Evolutionary conservation across 768 basidiomycete species (phyloP).

Genomic region (Auricularia cornea): DNA sequence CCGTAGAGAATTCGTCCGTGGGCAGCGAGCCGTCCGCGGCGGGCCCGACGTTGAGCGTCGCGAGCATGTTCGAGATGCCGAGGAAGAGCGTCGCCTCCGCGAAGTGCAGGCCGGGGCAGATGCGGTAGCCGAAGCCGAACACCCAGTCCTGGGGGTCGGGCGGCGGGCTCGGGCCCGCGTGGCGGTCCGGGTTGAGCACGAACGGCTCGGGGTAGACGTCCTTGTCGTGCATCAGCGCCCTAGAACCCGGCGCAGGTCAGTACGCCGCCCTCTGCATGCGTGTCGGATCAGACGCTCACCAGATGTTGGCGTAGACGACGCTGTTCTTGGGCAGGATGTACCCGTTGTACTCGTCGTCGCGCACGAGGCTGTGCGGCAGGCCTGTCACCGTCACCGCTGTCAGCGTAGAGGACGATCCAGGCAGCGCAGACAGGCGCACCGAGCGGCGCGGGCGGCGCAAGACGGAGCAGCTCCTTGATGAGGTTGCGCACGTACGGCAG

Average conservation of each 20-base stretch:
- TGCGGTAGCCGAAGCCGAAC: not conserved
- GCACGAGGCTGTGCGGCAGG: constrained; percentile 17
- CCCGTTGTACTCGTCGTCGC: constrained; percentile 22
- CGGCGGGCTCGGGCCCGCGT: not conserved
- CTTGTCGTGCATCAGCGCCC: constrained; percentile 14
- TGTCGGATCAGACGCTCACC: constrained; percentile 6
- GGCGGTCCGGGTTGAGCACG: constrained; percentile 17
- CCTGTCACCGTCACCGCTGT: constrained; percentile 5
- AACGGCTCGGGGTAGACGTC: constrained; percentile 15
- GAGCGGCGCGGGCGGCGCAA: not conserved
- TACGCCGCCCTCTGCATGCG: not conserved
- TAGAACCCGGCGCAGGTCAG: not conserved
- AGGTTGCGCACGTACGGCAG: constrained; percentile 37
- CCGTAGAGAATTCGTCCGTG: not conserved
- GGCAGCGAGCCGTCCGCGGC: not conserved
- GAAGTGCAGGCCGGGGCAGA: not conserved
- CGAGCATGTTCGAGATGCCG: not conserved
- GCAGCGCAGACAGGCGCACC: not conserved
- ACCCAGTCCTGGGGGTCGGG: not conserved
- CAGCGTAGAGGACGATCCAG: not conserved
- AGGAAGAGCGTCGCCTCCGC: not conserved
- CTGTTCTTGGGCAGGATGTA: constrained; percentile 20
- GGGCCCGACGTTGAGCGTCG: not conserved
- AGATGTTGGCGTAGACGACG: constrained; percentile 23
- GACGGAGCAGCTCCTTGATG: constrained; percentile 29